Evolutionary conservation across 2,329 filamentous ascomycete genomes (phyloP), one percentile per base, ranked within the genome.

Genomic region (Bipolaris cookei): DNA sequence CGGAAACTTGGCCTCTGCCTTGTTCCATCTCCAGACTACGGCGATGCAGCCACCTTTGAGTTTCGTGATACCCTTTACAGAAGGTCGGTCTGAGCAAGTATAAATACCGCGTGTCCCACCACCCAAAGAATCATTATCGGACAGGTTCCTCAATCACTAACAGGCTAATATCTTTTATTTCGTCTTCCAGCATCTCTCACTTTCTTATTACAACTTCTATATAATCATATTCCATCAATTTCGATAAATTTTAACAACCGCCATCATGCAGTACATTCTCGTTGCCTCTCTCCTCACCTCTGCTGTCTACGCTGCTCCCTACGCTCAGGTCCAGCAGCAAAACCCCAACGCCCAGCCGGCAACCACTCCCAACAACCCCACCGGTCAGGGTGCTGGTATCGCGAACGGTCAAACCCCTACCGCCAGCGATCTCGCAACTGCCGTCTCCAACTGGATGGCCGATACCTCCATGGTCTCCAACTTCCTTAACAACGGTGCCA

Each of bases 381-480:
- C 60, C n/a, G 61, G 60, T 16, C 61, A 59, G 6, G 67, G 64
- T 20, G 61, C 61, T 43, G 65, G 65, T 35, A 48, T 59, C 21
- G 53, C 56, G 2, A 59, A 63, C n/a, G 68, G 68, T 14, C 66
- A 70, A 43, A 72, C 70, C 6, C 72, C 72, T 18, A 63, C 60
- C 11, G 48, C 64, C 3, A 59, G 49, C 23, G 71, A 74, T 35
- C 70, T 75, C 44, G 69, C 72, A 21, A 75, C 69, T 32, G 74
- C 74, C 28, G 72, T 76, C 51, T 61, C 71, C 39, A 76, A 76
- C 63, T 77, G 74, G 74, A 58, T 61, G 65, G 70, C 74, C 39
- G 74, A 77, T 30, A 77, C 74, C 20, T 72, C 69, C 18, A 75
- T 76, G 67, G 74, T 77, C 14, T 76, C 74, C 54, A 70, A 70